phyloP scores from a whole-genome alignment of 2,329 filamentous ascomycete genomes.

The Phialophora expanda region DNA sequence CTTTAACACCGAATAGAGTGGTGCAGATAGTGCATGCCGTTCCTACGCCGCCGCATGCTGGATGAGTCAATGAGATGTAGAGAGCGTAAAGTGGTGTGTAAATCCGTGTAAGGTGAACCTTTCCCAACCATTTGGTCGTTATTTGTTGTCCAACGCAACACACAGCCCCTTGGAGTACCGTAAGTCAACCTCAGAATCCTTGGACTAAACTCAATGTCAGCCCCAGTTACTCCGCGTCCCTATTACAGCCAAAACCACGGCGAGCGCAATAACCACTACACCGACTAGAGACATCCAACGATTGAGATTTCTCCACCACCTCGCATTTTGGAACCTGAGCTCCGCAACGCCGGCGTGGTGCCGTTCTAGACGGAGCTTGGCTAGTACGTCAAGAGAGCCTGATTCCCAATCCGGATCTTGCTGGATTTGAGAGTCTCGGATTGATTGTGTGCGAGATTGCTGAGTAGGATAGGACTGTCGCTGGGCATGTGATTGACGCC shows the following conservation, averaged over 20 bases:
- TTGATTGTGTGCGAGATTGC: slow-evolving; percentile 4
- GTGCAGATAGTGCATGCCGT: neutral
- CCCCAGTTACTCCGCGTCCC: slow-evolving; percentile 31
- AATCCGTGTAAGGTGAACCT: neutral
- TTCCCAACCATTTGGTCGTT: neutral
- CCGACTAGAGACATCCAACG: slow-evolving; percentile 65
- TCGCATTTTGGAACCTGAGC: slow-evolving; percentile 62
- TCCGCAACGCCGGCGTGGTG: slow-evolving; percentile 54
- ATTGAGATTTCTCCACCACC: slow-evolving; percentile 69
- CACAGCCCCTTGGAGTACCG: too few relatives aligned
- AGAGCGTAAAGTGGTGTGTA: neutral
- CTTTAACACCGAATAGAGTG: neutral
- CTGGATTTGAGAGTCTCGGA: slow-evolving; percentile 7
- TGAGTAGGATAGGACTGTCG: slow-evolving; percentile 16
- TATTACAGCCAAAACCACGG: slow-evolving; percentile 48
- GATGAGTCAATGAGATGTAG: neutral
- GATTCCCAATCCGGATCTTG: slow-evolving; percentile 25
- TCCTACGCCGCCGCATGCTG: neutral
- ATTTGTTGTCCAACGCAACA: neutral
- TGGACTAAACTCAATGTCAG: neutral
- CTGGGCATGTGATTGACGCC: slow-evolving; percentile 40
- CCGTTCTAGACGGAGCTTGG: slow-evolving; percentile 38
- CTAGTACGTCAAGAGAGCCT: slow-evolving; percentile 48
- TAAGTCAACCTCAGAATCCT: neutral
- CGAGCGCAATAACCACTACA: slow-evolving; percentile 58